Evolutionary conservation across 441 rosid species (phyloP), one percentile per base, ranked within the genome.

Genomic region (Omphalea diandra): DNA sequence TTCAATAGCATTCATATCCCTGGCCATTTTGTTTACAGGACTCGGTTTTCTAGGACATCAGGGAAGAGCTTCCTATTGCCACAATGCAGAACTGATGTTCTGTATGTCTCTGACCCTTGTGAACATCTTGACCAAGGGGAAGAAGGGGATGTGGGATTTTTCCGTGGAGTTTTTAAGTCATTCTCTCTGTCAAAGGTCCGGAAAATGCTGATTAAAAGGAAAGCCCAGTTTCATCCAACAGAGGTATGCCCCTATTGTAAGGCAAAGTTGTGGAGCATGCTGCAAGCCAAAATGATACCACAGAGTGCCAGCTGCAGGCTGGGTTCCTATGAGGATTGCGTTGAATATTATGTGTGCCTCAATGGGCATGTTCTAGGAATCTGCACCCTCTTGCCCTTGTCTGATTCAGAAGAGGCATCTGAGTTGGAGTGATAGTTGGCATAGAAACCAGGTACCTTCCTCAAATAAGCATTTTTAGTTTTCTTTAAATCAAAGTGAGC

Each of bases 91-190:
- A 82, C 84, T 8, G 99, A 95, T 75, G 79, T 95, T 75, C 75
- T 95, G 26, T 93, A 95, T 60, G 98, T 95, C 3, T 95, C 99
- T 62, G 98, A 95, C 80, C 99, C 99, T 63, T 95, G 99, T 66
- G 99, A 95, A 67, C 99, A 95, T 83, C 83, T 90, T 50, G 97
- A 93, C 81, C 92, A 90, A 83, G 97, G 99, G 67, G 98, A 95
- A 63, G 98, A 89, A 59, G 99, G 99, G 5, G 98, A 95, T 67
- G 72, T 95, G 43, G 99, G 98, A 26, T 95, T 95, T 80, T 95
- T 95, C 70, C 93, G 98, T 29, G 99, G 99, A 71, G 74, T 95
- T 76, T 90, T 95, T 70, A 95, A 95, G 72, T 89, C 99, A 6
- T 93, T 95, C 75, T 73, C 91, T 0, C 71, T 71, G 77, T 89